These are phyloP conservation scores for Sclerotinia nivalis DNA, from an alignment of 2,329 filamentous ascomycete species.

Conservation along the genomic window DNA sequence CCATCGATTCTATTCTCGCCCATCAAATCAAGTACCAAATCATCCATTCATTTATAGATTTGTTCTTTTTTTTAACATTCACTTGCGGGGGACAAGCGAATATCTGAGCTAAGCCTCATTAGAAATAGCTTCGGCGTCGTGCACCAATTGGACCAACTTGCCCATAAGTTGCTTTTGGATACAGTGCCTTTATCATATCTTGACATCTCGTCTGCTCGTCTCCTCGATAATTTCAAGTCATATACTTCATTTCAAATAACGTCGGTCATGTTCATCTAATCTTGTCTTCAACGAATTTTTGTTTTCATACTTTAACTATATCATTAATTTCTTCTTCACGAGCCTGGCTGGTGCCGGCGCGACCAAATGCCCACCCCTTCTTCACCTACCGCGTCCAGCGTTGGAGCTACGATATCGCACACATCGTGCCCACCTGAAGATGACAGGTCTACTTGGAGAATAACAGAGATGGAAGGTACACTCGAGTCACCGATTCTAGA, in stretches of 20 bases:
- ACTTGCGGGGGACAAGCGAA: neutral
- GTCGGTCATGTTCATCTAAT: constrained; percentile 36
- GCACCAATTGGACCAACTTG: neutral
- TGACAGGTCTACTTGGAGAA: constrained; percentile 42
- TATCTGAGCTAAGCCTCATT: neutral
- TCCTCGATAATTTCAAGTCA: constrained; percentile 26
- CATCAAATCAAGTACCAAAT: neutral
- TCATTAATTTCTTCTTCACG: constrained; percentile 35
- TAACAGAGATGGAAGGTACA: constrained; percentile 40
- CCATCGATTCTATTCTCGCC: neutral
- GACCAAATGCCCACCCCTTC: constrained; percentile 43
- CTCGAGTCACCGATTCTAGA: constrained; percentile 37
- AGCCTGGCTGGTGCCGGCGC: constrained; percentile 40
- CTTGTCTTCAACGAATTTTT: constrained; percentile 27
- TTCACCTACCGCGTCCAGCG: constrained; percentile 33
- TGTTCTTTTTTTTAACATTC: constrained; percentile 3
- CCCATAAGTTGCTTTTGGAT: neutral
- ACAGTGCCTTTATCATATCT: constrained; percentile 28
- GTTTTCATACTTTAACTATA: constrained; percentile 37
- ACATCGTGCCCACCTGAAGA: constrained; percentile 49
- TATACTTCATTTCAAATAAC: constrained; percentile 31
- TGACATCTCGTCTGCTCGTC: constrained; percentile 13
- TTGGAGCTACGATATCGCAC: constrained; percentile 37
- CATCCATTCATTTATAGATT: neutral
- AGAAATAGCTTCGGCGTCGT: neutral